Evolutionary conservation across 225 moss, liverwort and hornwort species (phyloP), one percentile per base, ranked within the genome.

Genomic region (Pseudisothecium myosuroides): DNA sequence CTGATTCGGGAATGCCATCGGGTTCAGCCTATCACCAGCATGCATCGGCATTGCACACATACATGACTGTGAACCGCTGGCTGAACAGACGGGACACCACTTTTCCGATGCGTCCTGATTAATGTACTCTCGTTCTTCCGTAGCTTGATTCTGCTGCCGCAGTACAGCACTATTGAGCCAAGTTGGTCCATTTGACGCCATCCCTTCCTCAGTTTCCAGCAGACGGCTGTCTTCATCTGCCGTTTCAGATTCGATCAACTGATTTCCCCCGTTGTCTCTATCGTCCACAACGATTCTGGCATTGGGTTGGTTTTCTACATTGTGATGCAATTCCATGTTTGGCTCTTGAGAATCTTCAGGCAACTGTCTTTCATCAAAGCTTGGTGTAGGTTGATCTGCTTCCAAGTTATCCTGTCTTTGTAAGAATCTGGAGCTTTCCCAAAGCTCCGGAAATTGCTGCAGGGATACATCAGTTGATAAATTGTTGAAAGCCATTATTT

Each of bases 31-130:
- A 81, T 90, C 90, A 90, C 88, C 77, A 32, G 77, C 91, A 77
- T 94, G 90, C 94, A 93, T 93, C 34, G 93, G 89, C 93, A 94
- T 91, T 19, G 90, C 93, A 81, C 94, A 94, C 90, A 93, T 86
- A 81, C 94, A 94, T 39, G 92, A 85, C 76, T 90, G 83, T 75
- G 93, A 92, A 49, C 91, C 88, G 45, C 63, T 94, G 63, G 93
- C 94, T 89, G 89, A 85, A 88, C 94, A 94, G 34, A 90, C 91
- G 6, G 91, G 93, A 82, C 94, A 94, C 94, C 92, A 93, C 83
- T 93, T 94, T 87, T 88, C 93, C 49, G 93, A 74, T 85, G 43
- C 72, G 22, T 79, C 86, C 11, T 84, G 80, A 78, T 65, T 83
- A 50, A 79, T 65, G 59, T 87, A 88, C 43, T 80, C 86, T 85